Conservation (phyloP, 1,139 yeast species). For the Geotrichum klebahnii region DNA sequence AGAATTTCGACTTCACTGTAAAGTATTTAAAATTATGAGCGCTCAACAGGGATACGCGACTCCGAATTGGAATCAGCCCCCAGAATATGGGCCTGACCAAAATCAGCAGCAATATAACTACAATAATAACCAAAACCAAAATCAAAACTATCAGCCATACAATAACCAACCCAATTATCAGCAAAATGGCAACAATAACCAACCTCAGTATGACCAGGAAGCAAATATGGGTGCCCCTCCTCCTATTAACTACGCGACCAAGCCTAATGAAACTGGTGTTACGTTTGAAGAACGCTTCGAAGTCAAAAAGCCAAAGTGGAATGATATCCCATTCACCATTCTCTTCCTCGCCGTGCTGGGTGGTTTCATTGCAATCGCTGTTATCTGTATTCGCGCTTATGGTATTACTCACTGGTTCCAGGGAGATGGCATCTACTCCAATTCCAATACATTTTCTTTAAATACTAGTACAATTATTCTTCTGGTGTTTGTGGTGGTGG, state of each 20-base stretch:
- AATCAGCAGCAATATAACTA: not conserved
- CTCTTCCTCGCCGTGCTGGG: slow-evolving; percentile 58
- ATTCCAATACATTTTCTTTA: slow-evolving; percentile 53
- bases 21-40: not conserved
- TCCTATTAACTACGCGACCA: slow-evolving; percentile 28
- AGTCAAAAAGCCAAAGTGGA: slow-evolving; percentile 59
- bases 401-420: slow-evolving; percentile 50
- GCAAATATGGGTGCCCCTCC: slow-evolving; percentile 26
- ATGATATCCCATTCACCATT: slow-evolving; percentile 55
- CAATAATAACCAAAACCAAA: not conserved
- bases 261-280: slow-evolving; percentile 38
- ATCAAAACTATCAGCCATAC: not conserved
- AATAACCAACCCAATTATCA: slow-evolving; percentile 11
- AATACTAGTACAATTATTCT: slow-evolving; percentile 71
- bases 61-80: slow-evolving; percentile 11
- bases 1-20: too few relatives aligned
- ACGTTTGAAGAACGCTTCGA: slow-evolving; percentile 66
- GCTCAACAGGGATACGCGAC: slow-evolving; percentile 8
- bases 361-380: slow-evolving; percentile 72
- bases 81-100: slow-evolving; percentile 2
- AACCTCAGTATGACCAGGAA: slow-evolving; percentile 21
- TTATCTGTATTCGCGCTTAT: slow-evolving; percentile 63
- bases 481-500: slow-evolving; percentile 60
- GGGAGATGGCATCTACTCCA: slow-evolving; percentile 64
- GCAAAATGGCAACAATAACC: slow-evolving; percentile 15